Evolutionary conservation across 1,284 basidiomycete species (phyloP).

Genomic region (Ganoderma multipileum): DNA sequence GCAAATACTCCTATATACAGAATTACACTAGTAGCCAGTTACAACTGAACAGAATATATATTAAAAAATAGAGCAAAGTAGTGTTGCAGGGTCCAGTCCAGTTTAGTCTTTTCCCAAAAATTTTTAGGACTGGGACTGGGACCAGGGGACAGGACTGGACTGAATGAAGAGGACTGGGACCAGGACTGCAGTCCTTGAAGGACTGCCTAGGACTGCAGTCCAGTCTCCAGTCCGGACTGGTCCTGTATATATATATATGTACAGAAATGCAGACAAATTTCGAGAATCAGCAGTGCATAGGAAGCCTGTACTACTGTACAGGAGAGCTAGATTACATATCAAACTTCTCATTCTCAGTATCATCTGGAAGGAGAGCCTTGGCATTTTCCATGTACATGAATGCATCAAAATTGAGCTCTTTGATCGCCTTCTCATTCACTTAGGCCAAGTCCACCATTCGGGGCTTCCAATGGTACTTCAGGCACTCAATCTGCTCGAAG

Average conservation of each 20-base stretch:
- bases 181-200: no score
- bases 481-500: slow-evolving; percentile 21
- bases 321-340: not conserved
- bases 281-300: not conserved
- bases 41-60: no score
- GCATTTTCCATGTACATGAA: not conserved
- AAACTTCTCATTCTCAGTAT: not conserved
- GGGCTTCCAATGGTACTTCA: not conserved
- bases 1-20: no score
- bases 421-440: not conserved
- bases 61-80: no score
- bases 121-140: not conserved
- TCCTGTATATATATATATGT: not conserved
- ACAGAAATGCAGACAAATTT: not conserved
- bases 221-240: not conserved
- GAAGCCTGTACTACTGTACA: not conserved
- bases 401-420: not conserved
- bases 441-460: not conserved
- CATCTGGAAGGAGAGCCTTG: not conserved
- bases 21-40: no score
- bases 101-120: not conserved
- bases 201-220: not conserved
- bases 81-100: not conserved
- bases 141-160: not conserved
- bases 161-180: not conserved